These are phyloP conservation scores for Puya raimondii DNA, from an alignment of 176 grass and related monocot genomes.

Conservation along the genomic window DNA sequence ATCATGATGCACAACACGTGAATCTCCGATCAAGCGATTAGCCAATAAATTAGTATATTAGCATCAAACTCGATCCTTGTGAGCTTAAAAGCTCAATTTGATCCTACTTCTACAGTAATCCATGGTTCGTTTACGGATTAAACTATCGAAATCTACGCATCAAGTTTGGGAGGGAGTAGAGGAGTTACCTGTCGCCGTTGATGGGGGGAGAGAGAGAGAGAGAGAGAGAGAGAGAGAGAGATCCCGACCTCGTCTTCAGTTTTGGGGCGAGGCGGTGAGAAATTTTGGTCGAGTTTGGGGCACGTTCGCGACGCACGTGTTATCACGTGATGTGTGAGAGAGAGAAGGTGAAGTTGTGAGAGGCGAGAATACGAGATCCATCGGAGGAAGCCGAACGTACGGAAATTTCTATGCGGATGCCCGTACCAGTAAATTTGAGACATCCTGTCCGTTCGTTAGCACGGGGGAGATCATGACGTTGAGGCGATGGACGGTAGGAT, in stretches of 20 bases:
- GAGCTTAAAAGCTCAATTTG: too few relatives aligned
- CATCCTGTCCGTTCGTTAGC: too few relatives aligned
- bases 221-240: neutral
- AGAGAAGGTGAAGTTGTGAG: neutral
- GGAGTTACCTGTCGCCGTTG: neutral
- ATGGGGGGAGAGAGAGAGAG: neutral
- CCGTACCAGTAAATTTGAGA: too few relatives aligned
- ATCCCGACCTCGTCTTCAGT: neutral
- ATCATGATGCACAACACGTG: too few relatives aligned
- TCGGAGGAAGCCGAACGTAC: too few relatives aligned
- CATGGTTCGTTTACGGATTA: too few relatives aligned
- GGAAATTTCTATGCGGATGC: too few relatives aligned
- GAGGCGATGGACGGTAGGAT: too few relatives aligned
- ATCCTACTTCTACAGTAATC: too few relatives aligned
- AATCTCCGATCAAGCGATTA: neutral
- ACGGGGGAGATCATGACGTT: too few relatives aligned
- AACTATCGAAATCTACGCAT: neutral
- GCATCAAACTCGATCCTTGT: neutral
- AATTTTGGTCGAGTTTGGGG: neutral
- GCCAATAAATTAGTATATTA: neutral
- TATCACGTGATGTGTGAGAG: neutral
- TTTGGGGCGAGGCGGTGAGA: neutral
- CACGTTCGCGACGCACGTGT: conserved; percentile 8
- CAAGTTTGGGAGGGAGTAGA: neutral
- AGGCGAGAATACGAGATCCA: neutral